Conservation (phyloP, 208 protist species). For the Trypanosoma lewisi region DNA sequence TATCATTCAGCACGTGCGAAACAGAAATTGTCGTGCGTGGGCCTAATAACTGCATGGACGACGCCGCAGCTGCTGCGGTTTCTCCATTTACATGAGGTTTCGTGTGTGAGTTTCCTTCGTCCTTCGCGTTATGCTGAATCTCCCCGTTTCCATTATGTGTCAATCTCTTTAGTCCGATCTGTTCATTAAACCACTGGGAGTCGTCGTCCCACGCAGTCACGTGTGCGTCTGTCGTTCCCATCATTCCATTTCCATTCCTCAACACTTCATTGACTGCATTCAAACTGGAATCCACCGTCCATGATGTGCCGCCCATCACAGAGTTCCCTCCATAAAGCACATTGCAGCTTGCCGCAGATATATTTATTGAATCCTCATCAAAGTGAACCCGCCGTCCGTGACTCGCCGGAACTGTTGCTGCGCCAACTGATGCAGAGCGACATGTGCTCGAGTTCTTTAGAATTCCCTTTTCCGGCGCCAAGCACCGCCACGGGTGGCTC, state of each 20-base stretch:
- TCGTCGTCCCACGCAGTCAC: constrained; percentile 39
- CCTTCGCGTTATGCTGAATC: neutral
- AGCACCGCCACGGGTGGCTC: constrained; percentile 15
- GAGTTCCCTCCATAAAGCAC: constrained; percentile 8
- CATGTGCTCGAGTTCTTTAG: constrained; percentile 3
- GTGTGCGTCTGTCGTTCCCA: neutral
- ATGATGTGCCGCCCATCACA: neutral
- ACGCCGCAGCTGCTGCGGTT: neutral
- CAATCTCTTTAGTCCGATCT: constrained; percentile 36
- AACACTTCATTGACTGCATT: no score
- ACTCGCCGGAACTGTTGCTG: neutral
- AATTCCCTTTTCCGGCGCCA: constrained; percentile 19
- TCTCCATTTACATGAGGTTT: no score
- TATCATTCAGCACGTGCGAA: neutral
- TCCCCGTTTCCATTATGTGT: no score
- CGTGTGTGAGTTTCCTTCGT: neutral
- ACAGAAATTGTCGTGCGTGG: neutral
- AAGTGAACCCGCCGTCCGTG: constrained; percentile 27
- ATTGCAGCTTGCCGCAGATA: no score
- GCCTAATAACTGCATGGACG: neutral
- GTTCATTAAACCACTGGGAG: constrained; percentile 67
- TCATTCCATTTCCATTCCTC: neutral
- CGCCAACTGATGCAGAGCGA: neutral
- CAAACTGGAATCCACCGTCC: neutral
- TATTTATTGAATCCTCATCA: constrained; percentile 27